Base-by-base conservation (phyloP, 129 eudicot species). In the Deinandra increscens region DNA sequence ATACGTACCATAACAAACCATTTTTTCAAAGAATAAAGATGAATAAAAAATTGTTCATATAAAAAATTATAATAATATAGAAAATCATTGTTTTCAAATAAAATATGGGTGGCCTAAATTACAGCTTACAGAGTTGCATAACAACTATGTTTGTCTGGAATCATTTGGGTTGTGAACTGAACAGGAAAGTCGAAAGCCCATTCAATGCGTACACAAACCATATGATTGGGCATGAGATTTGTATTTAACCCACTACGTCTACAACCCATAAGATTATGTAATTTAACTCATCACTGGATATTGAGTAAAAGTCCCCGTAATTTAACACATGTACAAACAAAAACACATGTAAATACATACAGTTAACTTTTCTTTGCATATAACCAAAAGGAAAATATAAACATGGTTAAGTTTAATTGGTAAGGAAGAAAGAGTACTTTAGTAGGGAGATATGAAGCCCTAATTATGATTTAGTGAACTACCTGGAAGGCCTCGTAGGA, bases 401-500 rank as follows among this genome's bases (percentile, higher is more conserved):
- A 18, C 20, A 55, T 10, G 22, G 11, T 41, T 60, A 49, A 36
- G 11, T 63, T 10, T 39, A 13, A 46, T 18, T 60, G 45, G 17
- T 36, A 26, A 59, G 18, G 22, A 59, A 59, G 29, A 13, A 60
- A 17, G 23, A 23, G 39, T 12, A 73, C 15, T 64, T 61, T 14
- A 34, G 48, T 41, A 58, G 17, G 43, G 18, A 38, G 10, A 55
- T 20, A 0, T 22, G 13, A 48, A 45, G 11, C 61, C 46, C 23
- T 18, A 61, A 36, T 54, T 37, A 62, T 63, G 36, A 74, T 55
- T 46, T 65, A 54, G 44, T 33, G 70, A 72, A 44, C 22, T 79
- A 92, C 98, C 98, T 88, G 98, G 98, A 81, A 92, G 91, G 44
- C 98, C 98, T 19, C 98, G 98, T 18, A 92, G 83, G 55, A 92